These are phyloP conservation scores for Fusarium nematophilum DNA, from an alignment of 2,329 filamentous ascomycete genomes.

Conservation along the genomic window DNA sequence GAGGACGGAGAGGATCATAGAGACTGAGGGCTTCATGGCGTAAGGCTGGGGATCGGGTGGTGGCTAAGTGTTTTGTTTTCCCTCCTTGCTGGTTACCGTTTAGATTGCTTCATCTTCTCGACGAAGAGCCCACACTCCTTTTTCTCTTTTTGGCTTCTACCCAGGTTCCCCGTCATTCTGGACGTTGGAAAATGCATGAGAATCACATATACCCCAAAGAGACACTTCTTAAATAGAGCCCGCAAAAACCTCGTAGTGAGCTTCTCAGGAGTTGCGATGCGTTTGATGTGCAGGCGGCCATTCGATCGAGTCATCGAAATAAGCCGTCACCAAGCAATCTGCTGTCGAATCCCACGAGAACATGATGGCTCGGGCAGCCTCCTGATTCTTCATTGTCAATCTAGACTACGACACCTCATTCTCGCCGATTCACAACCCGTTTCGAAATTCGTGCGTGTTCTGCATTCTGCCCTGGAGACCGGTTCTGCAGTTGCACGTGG, in stretches of 20 bases:
- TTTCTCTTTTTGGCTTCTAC: slow-evolving; percentile 19
- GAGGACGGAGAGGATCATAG: slow-evolving; percentile 37
- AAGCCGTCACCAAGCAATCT: too few relatives aligned
- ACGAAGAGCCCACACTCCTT: slow-evolving; percentile 46
- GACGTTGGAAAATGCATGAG: slow-evolving; percentile 25
- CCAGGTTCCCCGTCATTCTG: slow-evolving; percentile 11
- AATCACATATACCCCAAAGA: slow-evolving; percentile 40
- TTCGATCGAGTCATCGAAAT: neutral
- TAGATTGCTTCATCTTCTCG: slow-evolving; percentile 51
- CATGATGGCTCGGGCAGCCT: too few relatives aligned
- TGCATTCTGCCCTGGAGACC: neutral
- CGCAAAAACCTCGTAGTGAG: slow-evolving; percentile 7
- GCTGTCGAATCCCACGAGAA: too few relatives aligned
- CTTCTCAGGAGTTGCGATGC: neutral
- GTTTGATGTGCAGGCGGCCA: neutral
- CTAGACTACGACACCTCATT: neutral
- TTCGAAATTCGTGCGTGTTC: neutral
- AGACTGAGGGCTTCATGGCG: slow-evolving; percentile 6
- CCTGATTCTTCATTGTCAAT: too few relatives aligned
- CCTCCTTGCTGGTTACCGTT: slow-evolving; percentile 30
- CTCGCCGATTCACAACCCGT: neutral
- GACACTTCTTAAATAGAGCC: slow-evolving; percentile 21
- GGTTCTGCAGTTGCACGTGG: slow-evolving; percentile 18
- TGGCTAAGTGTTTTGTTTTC: slow-evolving; percentile 9
- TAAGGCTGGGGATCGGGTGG: slow-evolving; percentile 12